Conservation (phyloP, 2,329 filamentous ascomycete species). For the Sarocladium brachiariae region DNA sequence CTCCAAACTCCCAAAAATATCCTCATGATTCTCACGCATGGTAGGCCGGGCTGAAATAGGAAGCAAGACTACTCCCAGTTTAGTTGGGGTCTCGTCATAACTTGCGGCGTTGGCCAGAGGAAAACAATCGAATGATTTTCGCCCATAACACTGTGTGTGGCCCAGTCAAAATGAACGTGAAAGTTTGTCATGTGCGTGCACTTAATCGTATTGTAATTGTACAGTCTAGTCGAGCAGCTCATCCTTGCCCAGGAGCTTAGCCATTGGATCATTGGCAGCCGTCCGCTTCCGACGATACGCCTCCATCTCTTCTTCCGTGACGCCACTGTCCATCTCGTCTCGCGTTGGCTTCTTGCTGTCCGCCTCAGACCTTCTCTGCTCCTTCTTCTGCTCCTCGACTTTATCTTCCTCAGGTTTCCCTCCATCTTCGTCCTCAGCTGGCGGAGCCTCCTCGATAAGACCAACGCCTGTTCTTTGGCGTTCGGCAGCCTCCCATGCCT, state of each 20-base stretch:
- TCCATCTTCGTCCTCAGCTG: conserved; percentile 25
- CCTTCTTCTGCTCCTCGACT: conserved; percentile 14
- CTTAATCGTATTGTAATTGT: neutral
- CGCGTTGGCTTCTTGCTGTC: conserved; percentile 63
- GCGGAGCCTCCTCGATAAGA: conserved; percentile 25
- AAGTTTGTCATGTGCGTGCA: neutral
- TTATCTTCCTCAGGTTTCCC: conserved; percentile 14
- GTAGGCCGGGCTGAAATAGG: conserved; percentile 21
- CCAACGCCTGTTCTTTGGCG: conserved; percentile 43
- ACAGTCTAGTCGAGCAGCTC: conserved; percentile 40
- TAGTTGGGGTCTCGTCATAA: conserved; percentile 37
- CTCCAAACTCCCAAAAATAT: conserved; percentile 15
- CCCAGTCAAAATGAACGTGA: conserved; percentile 4
- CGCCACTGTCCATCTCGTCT: conserved; percentile 69
- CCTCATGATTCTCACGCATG: conserved; percentile 22
- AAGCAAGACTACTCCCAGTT: conserved; percentile 30
- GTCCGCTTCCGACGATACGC: conserved; percentile 71
- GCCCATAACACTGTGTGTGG: conserved; percentile 11
- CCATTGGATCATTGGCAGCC: conserved; percentile 80
- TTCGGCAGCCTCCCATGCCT: conserved; percentile 72
- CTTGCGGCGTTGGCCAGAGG: conserved; percentile 46
- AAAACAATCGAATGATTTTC: conserved; percentile 38
- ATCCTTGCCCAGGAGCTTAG: conserved; percentile 68
- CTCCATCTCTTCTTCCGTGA: conserved; percentile 80
- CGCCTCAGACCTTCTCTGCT: conserved; percentile 23